Conservation (phyloP, 371 early-diverging fungal genomes). For the Lichtheimia corymbifera region DNA sequence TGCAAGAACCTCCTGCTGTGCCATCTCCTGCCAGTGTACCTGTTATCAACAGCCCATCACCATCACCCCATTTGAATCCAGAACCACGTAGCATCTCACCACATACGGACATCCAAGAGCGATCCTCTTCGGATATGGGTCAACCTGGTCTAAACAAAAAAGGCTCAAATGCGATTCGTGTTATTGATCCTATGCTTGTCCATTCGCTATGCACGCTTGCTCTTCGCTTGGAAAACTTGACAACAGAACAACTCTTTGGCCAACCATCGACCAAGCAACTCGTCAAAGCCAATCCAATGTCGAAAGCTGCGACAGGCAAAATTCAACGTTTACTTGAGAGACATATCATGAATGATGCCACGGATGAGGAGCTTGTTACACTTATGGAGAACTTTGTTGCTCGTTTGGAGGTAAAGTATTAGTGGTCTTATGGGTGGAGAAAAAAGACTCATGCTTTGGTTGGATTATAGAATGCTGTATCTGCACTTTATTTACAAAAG, state of each 20-base stretch:
- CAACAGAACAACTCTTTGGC: constrained; percentile 18
- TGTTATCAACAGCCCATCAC: not conserved
- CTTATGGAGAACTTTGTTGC: constrained; percentile 54
- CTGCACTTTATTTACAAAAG: constrained; percentile 59
- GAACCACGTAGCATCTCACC: not conserved
- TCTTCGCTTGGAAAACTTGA: constrained; percentile 45
- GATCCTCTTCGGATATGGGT: not conserved
- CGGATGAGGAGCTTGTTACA: constrained; percentile 48
- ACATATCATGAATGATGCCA: constrained; percentile 35
- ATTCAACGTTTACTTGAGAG: constrained; percentile 18
- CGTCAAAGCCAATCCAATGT: not conserved
- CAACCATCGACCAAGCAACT: not conserved
- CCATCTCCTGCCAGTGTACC: not conserved
- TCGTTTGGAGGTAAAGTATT: constrained; percentile 41
- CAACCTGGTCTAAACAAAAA: not conserved
- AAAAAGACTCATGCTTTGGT: not conserved
- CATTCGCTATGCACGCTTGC: constrained; percentile 39
- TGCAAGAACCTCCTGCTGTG: not conserved
- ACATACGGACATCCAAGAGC: not conserved
- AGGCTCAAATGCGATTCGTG: constrained; percentile 7
- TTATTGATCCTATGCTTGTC: constrained; percentile 38
- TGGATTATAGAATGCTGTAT: constrained; percentile 52
- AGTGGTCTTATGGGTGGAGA: not conserved
- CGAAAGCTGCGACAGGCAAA: not conserved
- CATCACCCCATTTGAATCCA: constrained; percentile 2